A percentile compares a stretch with the other conserved stretches of the same genome.
These are phyloP conservation scores for Bombardia bombarda DNA, from an alignment of 495 filamentous ascomycete species.

Conservation along the genomic window DNA sequence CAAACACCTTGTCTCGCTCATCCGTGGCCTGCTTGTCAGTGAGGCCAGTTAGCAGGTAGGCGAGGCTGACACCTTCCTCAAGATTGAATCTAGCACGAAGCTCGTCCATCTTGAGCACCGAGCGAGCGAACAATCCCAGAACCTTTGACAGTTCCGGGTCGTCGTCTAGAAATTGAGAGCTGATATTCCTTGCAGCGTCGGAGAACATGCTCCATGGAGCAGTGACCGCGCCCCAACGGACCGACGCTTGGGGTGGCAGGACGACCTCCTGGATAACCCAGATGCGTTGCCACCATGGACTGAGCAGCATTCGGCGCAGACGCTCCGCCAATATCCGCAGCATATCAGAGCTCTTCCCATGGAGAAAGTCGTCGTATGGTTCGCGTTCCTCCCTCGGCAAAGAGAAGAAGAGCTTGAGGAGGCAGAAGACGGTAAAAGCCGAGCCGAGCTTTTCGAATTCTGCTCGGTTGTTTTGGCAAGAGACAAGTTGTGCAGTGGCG, in stretches of 20 bases:
- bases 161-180: background rate
- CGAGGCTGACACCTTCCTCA: background rate
- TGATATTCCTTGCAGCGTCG: background rate
- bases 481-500: too few relatives aligned
- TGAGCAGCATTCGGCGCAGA: background rate
- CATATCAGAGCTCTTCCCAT: too few relatives aligned
- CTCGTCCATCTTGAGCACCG: background rate
- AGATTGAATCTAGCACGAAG: background rate
- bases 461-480: too few relatives aligned
- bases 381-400: background rate
- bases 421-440: background rate
- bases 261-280: background rate
- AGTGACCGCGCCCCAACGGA: background rate
- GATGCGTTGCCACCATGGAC: background rate
- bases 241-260: background rate
- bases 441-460: background rate
- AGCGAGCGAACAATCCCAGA: background rate
- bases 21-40: background rate
- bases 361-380: too few relatives aligned
- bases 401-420: background rate
- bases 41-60: background rate
- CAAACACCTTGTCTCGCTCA: background rate
- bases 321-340: too few relatives aligned
- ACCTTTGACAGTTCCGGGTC: background rate
- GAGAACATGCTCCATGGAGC: background rate